phyloP scores from a whole-genome alignment of 2,329 filamentous ascomycete species.

The Domatiomyces catenatus region DNA sequence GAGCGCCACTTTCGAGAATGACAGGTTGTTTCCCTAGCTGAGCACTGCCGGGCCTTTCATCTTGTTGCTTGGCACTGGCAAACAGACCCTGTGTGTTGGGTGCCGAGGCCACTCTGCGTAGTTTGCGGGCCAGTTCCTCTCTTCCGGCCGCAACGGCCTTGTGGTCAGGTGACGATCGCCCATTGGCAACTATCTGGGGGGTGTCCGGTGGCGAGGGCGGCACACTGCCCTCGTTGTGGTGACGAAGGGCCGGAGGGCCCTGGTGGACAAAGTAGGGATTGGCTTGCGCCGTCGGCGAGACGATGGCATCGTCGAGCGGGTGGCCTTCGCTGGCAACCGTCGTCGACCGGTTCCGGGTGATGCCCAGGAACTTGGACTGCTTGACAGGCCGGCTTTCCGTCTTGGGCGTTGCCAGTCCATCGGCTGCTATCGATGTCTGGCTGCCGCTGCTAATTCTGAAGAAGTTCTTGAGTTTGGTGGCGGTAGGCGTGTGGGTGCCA shows the following conservation, averaged over 20 bases:
- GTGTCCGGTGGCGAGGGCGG: conserved; percentile 87
- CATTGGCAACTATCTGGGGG: conserved; percentile 59
- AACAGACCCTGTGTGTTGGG: conserved; percentile 95
- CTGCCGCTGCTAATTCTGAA: conserved; percentile 47
- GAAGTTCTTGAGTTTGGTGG: conserved; percentile 52
- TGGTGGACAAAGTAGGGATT: conserved; percentile 98
- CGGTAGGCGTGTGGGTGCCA: conserved; percentile 37
- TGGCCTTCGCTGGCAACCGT: conserved; percentile 91
- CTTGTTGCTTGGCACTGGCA: conserved; percentile 37
- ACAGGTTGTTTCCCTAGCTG: conserved; percentile 74
- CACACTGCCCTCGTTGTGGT: conserved; percentile 87
- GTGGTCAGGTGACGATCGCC: conserved; percentile 47
- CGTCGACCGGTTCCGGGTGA: conserved; percentile 72
- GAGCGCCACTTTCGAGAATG: conserved; percentile 40
- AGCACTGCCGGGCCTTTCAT: conserved; percentile 63
- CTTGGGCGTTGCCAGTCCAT: conserved; percentile 34
- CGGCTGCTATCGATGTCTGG: conserved; percentile 27
- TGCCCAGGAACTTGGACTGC: conserved; percentile 77
- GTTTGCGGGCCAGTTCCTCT: conserved; percentile 82
- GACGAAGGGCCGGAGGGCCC: conserved; percentile 78
- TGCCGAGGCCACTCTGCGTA: conserved; percentile 86
- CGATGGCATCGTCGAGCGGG: conserved; percentile 61
- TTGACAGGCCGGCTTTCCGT: conserved; percentile 52
- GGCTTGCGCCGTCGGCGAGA: conserved; percentile 83
- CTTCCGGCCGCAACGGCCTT: conserved; percentile 66